Evolutionary conservation across 352 stramenopile species (phyloP).

Genomic region (Pythium periplocum): DNA sequence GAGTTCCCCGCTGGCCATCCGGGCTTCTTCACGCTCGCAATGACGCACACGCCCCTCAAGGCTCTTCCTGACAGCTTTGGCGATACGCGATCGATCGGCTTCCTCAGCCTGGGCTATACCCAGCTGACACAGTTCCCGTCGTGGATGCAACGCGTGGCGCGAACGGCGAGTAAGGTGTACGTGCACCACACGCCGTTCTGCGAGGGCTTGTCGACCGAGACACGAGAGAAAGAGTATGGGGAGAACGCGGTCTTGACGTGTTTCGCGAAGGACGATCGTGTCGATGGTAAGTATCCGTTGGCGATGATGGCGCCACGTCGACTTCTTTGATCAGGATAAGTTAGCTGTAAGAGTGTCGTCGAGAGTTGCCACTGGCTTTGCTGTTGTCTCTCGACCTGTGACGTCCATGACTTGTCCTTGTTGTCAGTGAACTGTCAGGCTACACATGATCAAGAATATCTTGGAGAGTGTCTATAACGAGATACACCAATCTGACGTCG

Average conservation of each 20-base stretch:
- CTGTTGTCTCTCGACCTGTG: no score
- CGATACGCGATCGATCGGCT: slow-evolving; percentile 9
- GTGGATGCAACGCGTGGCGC: slow-evolving; percentile 12
- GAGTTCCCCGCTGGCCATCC: slow-evolving; percentile 4
- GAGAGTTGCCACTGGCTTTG: no score
- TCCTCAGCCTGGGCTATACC: slow-evolving; percentile 16
- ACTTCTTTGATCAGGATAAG: neutral
- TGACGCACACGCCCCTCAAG: slow-evolving; percentile 22
- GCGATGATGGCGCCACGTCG: slow-evolving; percentile 10
- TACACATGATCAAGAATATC: no score
- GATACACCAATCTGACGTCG: no score
- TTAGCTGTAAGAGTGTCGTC: neutral
- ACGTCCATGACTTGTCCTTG: no score
- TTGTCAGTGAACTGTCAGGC: no score
- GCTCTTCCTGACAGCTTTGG: slow-evolving; percentile 9
- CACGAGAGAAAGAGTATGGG: slow-evolving; percentile 2
- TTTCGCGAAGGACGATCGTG: neutral
- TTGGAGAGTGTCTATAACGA: no score
- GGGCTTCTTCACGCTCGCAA: slow-evolving; percentile 16
- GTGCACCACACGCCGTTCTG: slow-evolving; percentile 29
- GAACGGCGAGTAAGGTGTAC: slow-evolving; percentile 25
- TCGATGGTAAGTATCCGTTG: slow-evolving; percentile 17
- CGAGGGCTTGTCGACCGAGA: neutral
- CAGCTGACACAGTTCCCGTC: slow-evolving; percentile 7
- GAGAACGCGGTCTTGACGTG: slow-evolving; percentile 12